Evolutionary conservation across 805 yeast genomes (phyloP).

Genomic region (Priceomyces melissophilus): DNA sequence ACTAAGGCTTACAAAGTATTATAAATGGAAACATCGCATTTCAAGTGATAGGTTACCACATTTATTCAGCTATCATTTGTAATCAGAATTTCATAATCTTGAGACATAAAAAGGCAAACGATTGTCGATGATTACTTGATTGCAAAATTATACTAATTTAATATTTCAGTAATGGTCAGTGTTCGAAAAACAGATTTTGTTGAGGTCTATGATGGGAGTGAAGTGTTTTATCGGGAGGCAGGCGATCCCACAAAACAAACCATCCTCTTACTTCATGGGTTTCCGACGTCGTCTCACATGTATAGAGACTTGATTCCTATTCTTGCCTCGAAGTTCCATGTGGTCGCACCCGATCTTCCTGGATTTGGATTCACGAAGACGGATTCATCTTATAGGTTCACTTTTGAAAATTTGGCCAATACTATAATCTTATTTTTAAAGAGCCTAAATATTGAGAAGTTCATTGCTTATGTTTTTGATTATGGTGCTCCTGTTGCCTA

Average conservation of each 20-base stretch:
- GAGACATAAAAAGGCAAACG: no score
- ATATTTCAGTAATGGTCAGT: no score
- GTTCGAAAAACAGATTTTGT: no score
- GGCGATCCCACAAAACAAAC: constrained; percentile 20
- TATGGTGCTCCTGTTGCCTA: constrained; percentile 44
- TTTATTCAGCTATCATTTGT: no score
- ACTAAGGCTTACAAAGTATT: no score
- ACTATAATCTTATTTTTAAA: constrained; percentile 28
- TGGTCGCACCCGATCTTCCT: constrained; percentile 47
- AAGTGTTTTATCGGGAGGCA: constrained; percentile 15
- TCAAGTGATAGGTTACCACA: no score
- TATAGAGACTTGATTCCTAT: constrained; percentile 35
- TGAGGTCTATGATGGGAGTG: constrained; percentile 7
- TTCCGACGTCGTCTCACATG: constrained; percentile 42
- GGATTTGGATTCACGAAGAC: constrained; percentile 36
- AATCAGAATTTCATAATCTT: no score
- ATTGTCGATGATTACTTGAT: no score
- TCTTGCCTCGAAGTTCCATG: constrained; percentile 31
- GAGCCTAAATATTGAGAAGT: constrained; percentile 21
- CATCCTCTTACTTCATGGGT: constrained; percentile 42
- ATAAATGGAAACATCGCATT: no score
- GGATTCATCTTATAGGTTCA: constrained; percentile 22
- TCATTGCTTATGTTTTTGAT: constrained; percentile 37
- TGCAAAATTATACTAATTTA: no score
- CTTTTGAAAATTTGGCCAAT: constrained; percentile 29